phyloP scores from a whole-genome alignment of 169 alveolate species.

The Plasmodium vivax region DNA sequence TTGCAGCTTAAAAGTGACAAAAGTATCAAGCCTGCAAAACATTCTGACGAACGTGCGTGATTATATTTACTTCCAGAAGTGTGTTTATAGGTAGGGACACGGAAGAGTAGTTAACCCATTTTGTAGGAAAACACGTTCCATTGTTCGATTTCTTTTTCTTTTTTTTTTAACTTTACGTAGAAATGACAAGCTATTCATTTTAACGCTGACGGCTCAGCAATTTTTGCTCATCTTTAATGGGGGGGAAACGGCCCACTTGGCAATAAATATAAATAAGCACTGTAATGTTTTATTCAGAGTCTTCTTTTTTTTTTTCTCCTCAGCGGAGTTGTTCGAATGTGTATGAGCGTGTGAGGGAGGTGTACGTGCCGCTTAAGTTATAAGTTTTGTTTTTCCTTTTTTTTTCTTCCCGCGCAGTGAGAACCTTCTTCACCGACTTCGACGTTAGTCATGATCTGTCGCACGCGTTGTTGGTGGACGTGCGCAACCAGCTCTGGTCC shows the following conservation, averaged over 20 bases:
- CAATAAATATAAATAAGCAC: slow-evolving; percentile 54
- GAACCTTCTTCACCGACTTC: slow-evolving; percentile 24
- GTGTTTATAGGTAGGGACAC: slow-evolving; percentile 31
- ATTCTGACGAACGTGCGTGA: slow-evolving; percentile 21
- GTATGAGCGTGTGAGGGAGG: background rate
- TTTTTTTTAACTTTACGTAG: slow-evolving; percentile 29
- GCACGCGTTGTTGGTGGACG: slow-evolving; percentile 11
- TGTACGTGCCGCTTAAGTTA: background rate
- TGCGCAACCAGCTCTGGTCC: slow-evolving; percentile 37
- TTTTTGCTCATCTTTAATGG: slow-evolving; percentile 33
- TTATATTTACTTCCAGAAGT: slow-evolving; percentile 32
- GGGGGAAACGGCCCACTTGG: slow-evolving; percentile 35
- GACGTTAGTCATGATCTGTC: slow-evolving; percentile 36
- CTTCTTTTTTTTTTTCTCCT: background rate
- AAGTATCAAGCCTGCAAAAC: slow-evolving; percentile 26
- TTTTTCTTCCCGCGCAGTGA: slow-evolving; percentile 19
- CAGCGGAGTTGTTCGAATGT: background rate
- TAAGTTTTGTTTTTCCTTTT: slow-evolving; percentile 1
- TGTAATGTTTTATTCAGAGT: slow-evolving; percentile 9
- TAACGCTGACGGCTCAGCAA: slow-evolving; percentile 56
- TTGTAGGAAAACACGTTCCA: background rate
- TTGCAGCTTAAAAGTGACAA: slow-evolving; percentile 24
- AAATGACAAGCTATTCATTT: slow-evolving; percentile 15
- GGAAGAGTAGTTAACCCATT: background rate
- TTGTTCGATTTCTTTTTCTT: background rate